Evolutionary conservation across 345 rosid genomes (phyloP), one percentile per base, ranked within the genome.

Genomic region (Garcia nutans): DNA sequence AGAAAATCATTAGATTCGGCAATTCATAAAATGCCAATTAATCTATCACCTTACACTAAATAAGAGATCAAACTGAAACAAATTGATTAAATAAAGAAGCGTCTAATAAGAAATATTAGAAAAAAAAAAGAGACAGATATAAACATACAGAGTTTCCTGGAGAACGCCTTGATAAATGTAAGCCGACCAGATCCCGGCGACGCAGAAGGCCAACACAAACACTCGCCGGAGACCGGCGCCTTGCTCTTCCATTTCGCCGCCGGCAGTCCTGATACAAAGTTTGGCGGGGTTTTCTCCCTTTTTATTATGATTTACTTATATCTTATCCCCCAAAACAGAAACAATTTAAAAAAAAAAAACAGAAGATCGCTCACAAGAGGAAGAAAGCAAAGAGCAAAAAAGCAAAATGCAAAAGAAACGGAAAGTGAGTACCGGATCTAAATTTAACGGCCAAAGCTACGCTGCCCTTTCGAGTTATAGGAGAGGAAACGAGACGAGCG

Each of bases 141-240:
- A 47, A 47, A 76, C 97, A 83, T 84, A 95, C 99, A 93, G 80
- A 47, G 94, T 96, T 72, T 96, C 99, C 66, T 96, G 99, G 61
- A 96, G 97, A 83, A 91, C 73, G 68, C 99, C 99, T 86, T 93
- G 99, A 82, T 96, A 96, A 71, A 96, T 90, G 74, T 96, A 96
- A 15, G 98, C 97, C 60, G 98, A 78, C 98, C 99, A 93, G 82
- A 96, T 93, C 79, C 99, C 98, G 74, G 94, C 88, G 76, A 93
- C 92, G 84, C 99, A 96, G 74, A 96, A 90, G 6, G 91, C 88
- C 77, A 96, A 75, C 70, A 93, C 68, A 20, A 93, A 52, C 50
- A 88, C 78, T 54, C 97, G 89, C 81, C 88, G 90, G 82, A 91
- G 78, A 44, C 98, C 91, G 72, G 89, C 71, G 31, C 91, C 92